Evolutionary conservation across 1,139 yeast genomes (phyloP).

Genomic region (Debaryomyces nepalensis): DNA sequence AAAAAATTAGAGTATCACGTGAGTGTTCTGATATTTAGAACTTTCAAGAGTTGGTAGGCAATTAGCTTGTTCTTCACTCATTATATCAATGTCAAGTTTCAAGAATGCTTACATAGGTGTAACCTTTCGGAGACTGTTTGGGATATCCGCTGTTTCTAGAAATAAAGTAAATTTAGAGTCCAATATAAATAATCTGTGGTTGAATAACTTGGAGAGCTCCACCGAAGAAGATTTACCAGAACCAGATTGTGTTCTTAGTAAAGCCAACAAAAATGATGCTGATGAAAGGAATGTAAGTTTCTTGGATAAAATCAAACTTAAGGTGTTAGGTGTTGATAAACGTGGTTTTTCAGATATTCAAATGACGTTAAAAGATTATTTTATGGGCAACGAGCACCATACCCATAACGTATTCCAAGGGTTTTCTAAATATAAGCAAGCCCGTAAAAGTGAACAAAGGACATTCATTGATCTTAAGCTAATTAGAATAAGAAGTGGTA

Average conservation of each 20-base stretch:
- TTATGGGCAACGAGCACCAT: conserved; percentile 48
- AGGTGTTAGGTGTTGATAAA: conserved; percentile 27
- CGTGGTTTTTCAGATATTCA: conserved; percentile 27
- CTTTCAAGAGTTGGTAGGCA: too few species aligned
- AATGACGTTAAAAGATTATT: conserved; percentile 43
- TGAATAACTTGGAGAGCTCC: conserved; percentile 5
- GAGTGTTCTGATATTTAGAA: too few species aligned
- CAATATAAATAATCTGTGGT: background rate
- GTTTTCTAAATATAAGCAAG: conserved; percentile 32
- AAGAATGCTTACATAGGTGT: background rate
- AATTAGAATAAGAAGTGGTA: conserved; percentile 72
- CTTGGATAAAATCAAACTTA: conserved; percentile 19
- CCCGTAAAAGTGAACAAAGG: conserved; percentile 42
- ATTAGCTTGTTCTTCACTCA: too few species aligned
- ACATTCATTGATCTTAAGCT: conserved; percentile 66
- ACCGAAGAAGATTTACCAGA: conserved; percentile 6
- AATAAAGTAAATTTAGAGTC: conserved; percentile 1
- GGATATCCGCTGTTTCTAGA: background rate
- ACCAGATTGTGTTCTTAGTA: conserved; percentile 10
- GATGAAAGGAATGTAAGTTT: conserved; percentile 2
- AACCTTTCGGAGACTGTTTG: conserved; percentile 1
- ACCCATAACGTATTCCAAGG: conserved; percentile 45
- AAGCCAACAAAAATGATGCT: background rate
- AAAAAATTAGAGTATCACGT: conserved; percentile 9
- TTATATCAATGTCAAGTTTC: conserved; percentile 4